These are phyloP conservation scores for Magnusiomyces sp. DNA, from an alignment of 1,139 yeast genomes.

Conservation along the genomic window DNA sequence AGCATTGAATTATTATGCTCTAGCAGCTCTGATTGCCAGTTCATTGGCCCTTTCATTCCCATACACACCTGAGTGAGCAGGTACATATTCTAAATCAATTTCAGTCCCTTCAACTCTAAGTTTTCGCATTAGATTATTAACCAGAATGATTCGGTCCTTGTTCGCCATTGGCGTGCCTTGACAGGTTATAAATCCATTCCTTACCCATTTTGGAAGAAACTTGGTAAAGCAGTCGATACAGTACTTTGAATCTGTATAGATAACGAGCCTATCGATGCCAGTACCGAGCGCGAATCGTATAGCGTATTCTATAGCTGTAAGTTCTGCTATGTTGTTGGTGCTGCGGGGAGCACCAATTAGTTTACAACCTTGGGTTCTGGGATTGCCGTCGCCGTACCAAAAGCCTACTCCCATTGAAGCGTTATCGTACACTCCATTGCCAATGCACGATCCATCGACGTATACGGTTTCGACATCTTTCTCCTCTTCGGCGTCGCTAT, in stretches of 20 bases:
- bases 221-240: conserved; percentile 39
- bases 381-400: conserved; percentile 50
- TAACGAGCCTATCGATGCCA: conserved; percentile 14
- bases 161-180: conserved; percentile 44
- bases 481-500: too few species aligned
- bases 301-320: conserved; percentile 56
- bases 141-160: conserved; percentile 39
- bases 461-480: too few species aligned
- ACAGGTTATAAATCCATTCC: conserved; percentile 44
- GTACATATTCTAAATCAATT: conserved; percentile 50
- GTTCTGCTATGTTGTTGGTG: conserved; percentile 82
- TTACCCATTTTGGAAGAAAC: conserved; percentile 49
- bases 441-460: conserved; percentile 65
- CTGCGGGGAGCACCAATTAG: conserved; percentile 40
- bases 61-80: conserved; percentile 57
- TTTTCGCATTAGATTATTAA: conserved; percentile 20
- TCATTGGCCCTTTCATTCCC: conserved; percentile 78
- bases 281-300: conserved; percentile 22
- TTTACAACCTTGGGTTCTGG: conserved; percentile 47
- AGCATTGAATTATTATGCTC: too few species aligned
- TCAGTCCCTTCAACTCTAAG: conserved; percentile 28
- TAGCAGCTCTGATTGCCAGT: conserved; percentile 63
- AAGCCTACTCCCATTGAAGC: conserved; percentile 67
- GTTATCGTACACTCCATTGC: conserved; percentile 41
- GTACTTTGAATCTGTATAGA: conserved; percentile 53